phyloP scores from a whole-genome alignment of 164 flowering plant genomes.

The Nymphaea colorata region DNA sequence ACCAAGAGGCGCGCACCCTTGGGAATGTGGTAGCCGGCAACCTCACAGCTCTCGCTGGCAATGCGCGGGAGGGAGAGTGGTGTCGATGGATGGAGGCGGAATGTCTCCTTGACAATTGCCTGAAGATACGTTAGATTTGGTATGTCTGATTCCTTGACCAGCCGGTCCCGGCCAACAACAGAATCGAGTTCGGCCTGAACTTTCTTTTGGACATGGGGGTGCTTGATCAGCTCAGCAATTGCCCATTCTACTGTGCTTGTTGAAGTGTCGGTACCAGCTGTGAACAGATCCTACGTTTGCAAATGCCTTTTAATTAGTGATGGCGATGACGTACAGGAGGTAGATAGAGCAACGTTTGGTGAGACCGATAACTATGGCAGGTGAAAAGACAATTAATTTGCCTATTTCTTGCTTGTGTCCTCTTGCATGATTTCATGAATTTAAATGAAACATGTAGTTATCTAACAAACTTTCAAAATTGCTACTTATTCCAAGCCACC shows the following conservation, averaged over 20 bases:
- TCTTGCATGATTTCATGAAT: no score
- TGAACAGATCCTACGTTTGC: slow-evolving; percentile 51
- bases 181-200: slow-evolving; percentile 50
- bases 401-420: no score
- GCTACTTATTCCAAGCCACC: no score
- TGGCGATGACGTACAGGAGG: not conserved
- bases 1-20: slow-evolving; percentile 52
- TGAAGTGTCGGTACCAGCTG: slow-evolving; percentile 81
- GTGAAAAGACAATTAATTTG: no score
- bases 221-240: slow-evolving; percentile 57
- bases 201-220: slow-evolving; percentile 39
- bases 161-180: slow-evolving; percentile 55
- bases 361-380: no score
- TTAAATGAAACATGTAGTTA: no score
- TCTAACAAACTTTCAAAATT: no score
- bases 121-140: slow-evolving; percentile 42
- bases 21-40: slow-evolving; percentile 68
- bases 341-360: no score
- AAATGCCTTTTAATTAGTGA: not conserved
- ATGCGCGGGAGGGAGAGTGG: slow-evolving; percentile 74
- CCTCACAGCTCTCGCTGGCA: slow-evolving; percentile 46
- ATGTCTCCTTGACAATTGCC: slow-evolving; percentile 65
- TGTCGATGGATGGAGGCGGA: slow-evolving; percentile 83
- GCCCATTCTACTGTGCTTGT: slow-evolving; percentile 89
- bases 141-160: slow-evolving; percentile 50